Conservation (phyloP, 169 alveolate genomes). For the Plasmodium malariae region DNA sequence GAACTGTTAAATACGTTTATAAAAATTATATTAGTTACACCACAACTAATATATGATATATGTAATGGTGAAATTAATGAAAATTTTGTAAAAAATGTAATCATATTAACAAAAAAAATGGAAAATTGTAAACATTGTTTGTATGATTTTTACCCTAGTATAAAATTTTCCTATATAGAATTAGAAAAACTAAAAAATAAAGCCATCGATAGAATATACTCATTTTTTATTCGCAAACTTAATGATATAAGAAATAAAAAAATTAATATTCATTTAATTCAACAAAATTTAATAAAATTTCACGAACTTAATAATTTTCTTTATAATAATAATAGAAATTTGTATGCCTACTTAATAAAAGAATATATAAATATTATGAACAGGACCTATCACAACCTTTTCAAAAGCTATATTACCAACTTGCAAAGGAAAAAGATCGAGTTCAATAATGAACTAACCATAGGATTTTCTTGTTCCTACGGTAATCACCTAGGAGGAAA, state of each 20-base stretch:
- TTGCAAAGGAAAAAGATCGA: conserved; percentile 7
- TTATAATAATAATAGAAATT: conserved; percentile 31
- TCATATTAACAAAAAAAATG: conserved; percentile 68
- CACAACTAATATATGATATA: conserved; percentile 78
- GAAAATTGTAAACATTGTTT: conserved; percentile 79
- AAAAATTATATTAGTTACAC: conserved; percentile 80
- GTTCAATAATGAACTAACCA: background rate
- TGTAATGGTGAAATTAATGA: conserved; percentile 79
- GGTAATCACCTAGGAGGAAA: background rate
- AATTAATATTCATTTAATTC: conserved; percentile 74
- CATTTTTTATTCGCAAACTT: conserved; percentile 44
- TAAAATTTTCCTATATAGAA: conserved; percentile 56
- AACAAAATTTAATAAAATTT: conserved; percentile 66
- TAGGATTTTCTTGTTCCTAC: background rate
- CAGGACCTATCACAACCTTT: conserved; percentile 23
- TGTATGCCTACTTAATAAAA: conserved; percentile 22
- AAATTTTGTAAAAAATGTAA: conserved; percentile 56
- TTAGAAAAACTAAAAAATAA: conserved; percentile 37
- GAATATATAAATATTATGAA: conserved; percentile 45
- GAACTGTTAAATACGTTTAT: conserved; percentile 79
- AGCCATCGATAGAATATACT: conserved; percentile 29
- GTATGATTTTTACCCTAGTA: conserved; percentile 81
- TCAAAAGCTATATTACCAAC: conserved; percentile 14
- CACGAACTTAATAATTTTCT: conserved; percentile 22
- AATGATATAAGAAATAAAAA: conserved; percentile 77